Evolutionary conservation across 768 basidiomycete genomes (phyloP), one percentile per base, ranked within the genome.

Genomic region (Naganishia friedmannii): DNA sequence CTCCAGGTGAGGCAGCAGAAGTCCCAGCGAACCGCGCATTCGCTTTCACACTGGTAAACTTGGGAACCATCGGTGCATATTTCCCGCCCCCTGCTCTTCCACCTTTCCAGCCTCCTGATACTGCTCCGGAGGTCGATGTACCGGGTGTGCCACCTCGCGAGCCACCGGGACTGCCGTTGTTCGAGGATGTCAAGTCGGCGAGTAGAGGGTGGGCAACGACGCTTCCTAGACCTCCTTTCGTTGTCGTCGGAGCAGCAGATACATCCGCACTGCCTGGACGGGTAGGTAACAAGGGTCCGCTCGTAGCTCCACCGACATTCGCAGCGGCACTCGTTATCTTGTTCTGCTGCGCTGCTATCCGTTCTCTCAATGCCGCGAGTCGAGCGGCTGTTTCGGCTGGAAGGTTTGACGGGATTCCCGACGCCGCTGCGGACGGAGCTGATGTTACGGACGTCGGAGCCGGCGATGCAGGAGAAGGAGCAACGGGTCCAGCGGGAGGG

Each of bases 51-150:
- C 92, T 92, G 0, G 94, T 91, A 80, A 98, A 99, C 81, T 99
- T 99, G 60, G 96, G 96, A 73, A 94, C 93, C 94, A 99, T 97
- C 21, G 95, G 75, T 79, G 94, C 95, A 82, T 96, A 96, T 72
- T 90, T 83, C 80, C 96, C 92, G 80, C 94, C 92, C 58, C 76
- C 74, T 82, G 90, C 91, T 91, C 42, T 42, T 5, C 42, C 42
- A 13, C 66, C 93, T 83, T 19, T 85, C 48, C 48, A 51, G 69
- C 90, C 89, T 3, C 84, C 85, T 0, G 83, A 48, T 7, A 58
- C 80, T 39, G 84, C 83, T 66, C 84, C 34, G 31, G 53, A 12
- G 3, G 7, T 42, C 15, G 42, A 37, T 12, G 53, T 32, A 63
- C 26, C n/a, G 46, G 58, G 23, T 23, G 48, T 51, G 3, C 48